These are phyloP conservation scores for Kurtzmaniella quercitrusa DNA, from an alignment of 1,139 yeast species.

Conservation along the genomic window DNA sequence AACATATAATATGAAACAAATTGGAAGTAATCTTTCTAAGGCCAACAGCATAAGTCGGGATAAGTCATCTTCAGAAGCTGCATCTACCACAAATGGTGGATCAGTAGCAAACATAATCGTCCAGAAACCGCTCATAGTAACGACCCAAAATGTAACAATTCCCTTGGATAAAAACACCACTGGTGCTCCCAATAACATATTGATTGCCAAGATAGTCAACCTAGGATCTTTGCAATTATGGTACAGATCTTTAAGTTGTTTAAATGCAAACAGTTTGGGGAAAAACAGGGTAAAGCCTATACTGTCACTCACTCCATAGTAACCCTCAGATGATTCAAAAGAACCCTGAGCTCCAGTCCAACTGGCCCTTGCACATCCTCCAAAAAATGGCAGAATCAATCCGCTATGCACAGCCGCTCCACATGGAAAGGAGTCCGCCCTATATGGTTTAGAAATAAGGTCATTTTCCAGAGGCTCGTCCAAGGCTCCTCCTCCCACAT, in stretches of 20 bases:
- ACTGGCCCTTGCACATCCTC: conserved; percentile 75
- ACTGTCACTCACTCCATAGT: conserved; percentile 50
- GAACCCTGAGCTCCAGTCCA: conserved; percentile 51
- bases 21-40: conserved; percentile 70
- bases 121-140: conserved; percentile 77
- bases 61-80: conserved; percentile 48
- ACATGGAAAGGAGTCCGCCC: conserved; percentile 89
- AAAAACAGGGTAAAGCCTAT: conserved; percentile 66
- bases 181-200: conserved; percentile 58
- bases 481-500: conserved; percentile 68
- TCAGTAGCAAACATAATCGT: conserved; percentile 76
- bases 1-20: conserved; percentile 65
- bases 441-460: conserved; percentile 52
- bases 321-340: conserved; percentile 47
- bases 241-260: conserved; percentile 17
- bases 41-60: conserved; percentile 67
- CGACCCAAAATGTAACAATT: conserved; percentile 56
- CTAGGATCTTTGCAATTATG: conserved; percentile 68
- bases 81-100: conserved; percentile 67
- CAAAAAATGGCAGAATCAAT: conserved; percentile 61
- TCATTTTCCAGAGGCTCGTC: conserved; percentile 13
- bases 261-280: conserved; percentile 69
- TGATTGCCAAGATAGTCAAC: conserved; percentile 49
- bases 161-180: conserved; percentile 56
- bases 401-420: conserved; percentile 92